Evolutionary conservation across 1,139 yeast species (phyloP).

Genomic region (Lodderomyces metapsilosis): DNA sequence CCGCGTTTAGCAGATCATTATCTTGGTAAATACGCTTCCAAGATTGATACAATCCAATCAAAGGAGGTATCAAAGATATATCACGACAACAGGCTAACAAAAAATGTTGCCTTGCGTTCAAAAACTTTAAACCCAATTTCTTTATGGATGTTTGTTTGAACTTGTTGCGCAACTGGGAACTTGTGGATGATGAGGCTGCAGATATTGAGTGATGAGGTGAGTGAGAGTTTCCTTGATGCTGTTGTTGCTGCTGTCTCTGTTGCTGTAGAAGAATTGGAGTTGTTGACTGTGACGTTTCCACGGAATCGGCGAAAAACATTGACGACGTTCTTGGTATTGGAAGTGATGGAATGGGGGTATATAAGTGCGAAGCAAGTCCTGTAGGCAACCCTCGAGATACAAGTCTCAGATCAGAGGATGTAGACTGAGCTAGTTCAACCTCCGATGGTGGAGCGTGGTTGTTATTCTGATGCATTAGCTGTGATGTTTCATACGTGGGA

Average conservation of each 20-base stretch:
- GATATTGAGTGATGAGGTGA: background rate
- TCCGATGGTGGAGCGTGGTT: background rate
- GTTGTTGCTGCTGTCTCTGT: background rate
- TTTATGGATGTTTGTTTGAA: conserved; percentile 31
- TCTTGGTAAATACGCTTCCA: conserved; percentile 47
- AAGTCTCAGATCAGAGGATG: background rate
- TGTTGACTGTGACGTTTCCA: conserved; percentile 9
- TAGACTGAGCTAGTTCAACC: background rate
- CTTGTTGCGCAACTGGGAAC: conserved; percentile 1
- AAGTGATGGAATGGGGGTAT: conserved; percentile 15
- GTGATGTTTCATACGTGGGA: conserved; percentile 46
- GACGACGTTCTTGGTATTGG: conserved; percentile 13
- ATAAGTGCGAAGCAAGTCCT: conserved; percentile 9
- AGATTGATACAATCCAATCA: conserved; percentile 56
- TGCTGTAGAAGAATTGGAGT: conserved; percentile 1
- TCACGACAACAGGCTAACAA: conserved; percentile 73
- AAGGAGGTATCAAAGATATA: conserved; percentile 64
- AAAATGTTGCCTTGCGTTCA: conserved; percentile 76
- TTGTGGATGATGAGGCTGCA: background rate
- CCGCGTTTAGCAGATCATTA: conserved; percentile 14
- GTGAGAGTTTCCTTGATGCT: background rate
- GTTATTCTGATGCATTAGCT: conserved; percentile 27
- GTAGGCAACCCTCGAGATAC: background rate
- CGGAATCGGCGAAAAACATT: conserved; percentile 12
- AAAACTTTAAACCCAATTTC: conserved; percentile 59